phyloP scores from a whole-genome alignment of 345 rosid genomes.

The Psidium friedrichsthalianum region DNA sequence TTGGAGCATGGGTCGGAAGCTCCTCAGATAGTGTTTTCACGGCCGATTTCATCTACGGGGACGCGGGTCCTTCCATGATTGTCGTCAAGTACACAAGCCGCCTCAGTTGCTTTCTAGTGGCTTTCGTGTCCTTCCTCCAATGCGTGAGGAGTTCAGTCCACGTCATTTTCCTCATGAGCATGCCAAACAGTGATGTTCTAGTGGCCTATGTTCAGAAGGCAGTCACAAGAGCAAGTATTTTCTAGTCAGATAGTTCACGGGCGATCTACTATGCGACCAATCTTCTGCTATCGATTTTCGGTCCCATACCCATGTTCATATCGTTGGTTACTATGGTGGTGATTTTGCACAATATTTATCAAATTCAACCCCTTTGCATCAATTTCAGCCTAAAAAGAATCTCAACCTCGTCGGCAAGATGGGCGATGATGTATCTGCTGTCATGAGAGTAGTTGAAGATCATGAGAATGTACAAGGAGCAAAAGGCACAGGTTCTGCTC shows the following conservation, averaged over 20 bases:
- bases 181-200: slow-evolving; percentile 2
- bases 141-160: slow-evolving; percentile 12
- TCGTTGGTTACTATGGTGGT: slow-evolving; percentile 6
- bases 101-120: slow-evolving; percentile 15
- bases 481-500: background rate
- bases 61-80: slow-evolving; percentile 7
- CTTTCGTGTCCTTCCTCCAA: slow-evolving; percentile 12
- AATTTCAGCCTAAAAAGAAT: background rate
- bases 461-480: background rate
- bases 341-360: slow-evolving; percentile 8
- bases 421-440: background rate
- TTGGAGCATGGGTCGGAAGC: slow-evolving; percentile 14
- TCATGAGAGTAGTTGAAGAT: background rate
- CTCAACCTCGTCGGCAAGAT: background rate
- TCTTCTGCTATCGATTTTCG: slow-evolving; percentile 13
- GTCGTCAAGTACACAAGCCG: slow-evolving; percentile 14
- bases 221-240: slow-evolving; percentile 1
- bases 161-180: slow-evolving; percentile 17
- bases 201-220: slow-evolving; percentile 10
- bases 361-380: slow-evolving; percentile 5
- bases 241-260: slow-evolving; percentile 3
- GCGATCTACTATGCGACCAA: slow-evolving; percentile 13
- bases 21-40: background rate
- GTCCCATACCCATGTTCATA: slow-evolving; percentile 16
- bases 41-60: slow-evolving; percentile 8